phyloP scores from a whole-genome alignment of 345 rosid species.

The Anastatica hierochuntica region DNA sequence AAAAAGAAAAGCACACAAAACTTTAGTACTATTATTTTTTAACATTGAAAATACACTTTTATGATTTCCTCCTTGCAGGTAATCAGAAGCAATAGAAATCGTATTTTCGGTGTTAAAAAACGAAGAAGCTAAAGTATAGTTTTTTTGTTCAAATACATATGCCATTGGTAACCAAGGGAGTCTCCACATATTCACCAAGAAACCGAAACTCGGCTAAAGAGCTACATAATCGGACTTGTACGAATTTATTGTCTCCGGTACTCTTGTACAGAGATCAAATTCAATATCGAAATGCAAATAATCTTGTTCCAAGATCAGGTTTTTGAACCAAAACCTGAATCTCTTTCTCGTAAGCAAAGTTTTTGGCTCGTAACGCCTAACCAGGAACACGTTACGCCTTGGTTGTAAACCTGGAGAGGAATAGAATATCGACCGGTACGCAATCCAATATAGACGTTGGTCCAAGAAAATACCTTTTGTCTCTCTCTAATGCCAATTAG shows the following conservation, averaged over 20 bases:
- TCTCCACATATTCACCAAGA: conserved; percentile 11
- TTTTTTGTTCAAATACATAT: conserved; percentile 5
- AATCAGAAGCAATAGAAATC: too few relatives aligned
- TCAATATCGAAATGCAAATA: conserved; percentile 6
- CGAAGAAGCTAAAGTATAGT: too few relatives aligned
- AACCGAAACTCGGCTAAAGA: neutral
- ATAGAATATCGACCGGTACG: conserved; percentile 16
- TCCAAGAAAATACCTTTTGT: conserved; percentile 12
- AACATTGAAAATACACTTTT: too few relatives aligned
- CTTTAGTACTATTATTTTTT: too few relatives aligned
- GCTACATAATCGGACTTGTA: neutral
- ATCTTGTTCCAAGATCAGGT: conserved; percentile 18
- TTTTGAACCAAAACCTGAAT: conserved; percentile 10
- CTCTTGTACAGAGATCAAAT: neutral
- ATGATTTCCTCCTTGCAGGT: too few relatives aligned
- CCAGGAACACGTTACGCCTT: conserved; percentile 10
- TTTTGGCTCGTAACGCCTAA: conserved; percentile 11
- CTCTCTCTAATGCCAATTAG: conserved; percentile 24
- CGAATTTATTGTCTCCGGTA: neutral
- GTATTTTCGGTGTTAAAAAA: too few relatives aligned
- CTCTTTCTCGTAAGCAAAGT: conserved; percentile 6
- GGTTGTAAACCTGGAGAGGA: neutral
- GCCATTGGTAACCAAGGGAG: neutral
- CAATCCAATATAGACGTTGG: conserved; percentile 18
- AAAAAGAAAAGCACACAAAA: too few relatives aligned